Base-by-base conservation (phyloP, 768 basidiomycete species). In the Dacryopinax spathularia region DNA sequence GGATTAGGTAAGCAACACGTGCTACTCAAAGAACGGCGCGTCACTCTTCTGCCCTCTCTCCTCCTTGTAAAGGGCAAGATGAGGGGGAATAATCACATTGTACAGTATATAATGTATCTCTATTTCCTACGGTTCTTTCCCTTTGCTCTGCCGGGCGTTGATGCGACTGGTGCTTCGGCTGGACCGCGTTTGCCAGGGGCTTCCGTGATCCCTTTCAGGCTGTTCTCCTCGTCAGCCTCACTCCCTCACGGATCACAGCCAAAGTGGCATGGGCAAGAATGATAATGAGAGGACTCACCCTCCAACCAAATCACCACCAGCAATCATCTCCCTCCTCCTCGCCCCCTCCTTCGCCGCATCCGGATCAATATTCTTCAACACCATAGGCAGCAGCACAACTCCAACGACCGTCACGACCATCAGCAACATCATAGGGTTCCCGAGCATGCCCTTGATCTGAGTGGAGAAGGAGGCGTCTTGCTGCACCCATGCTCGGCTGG, bases 401-500 rank as follows among this genome's bases (percentile, higher is more conserved):
- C 48, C 48, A 20, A 6, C 25, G 25, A 56, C 48, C 3, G 48
- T 56, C 2, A 29, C 48, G 6, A 13, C 6, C 48, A 56, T 56
- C 9, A 56, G 48, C 48, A 56, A 29, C 48, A 56, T 56, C 48
- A 56, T 56, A 18, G 48, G 48, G 48, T 56, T 56, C 5, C 13
- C 48, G 20, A 56, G 29, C 48, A 56, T 56, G 5, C 48, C 48
- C 48, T 31, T 25, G 10, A 56, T 56, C 48, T 56, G 61, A 43
- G 29, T 59, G 43, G 56, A 61, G 63, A 48, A 62, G 41, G 61
- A 35, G 63, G 61, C 63, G 37, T 63, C 41, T 15, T 15, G 25
- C 29, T 33, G 61, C 37, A 10, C 12, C 61, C 34, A 33, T 12
- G 61, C 33, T 5, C 34, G 61, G 10, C 48, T 37, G 63, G 62